Evolutionary conservation across 495 filamentous ascomycete genomes (phyloP).

Genomic region (Gamarada debralockiae): DNA sequence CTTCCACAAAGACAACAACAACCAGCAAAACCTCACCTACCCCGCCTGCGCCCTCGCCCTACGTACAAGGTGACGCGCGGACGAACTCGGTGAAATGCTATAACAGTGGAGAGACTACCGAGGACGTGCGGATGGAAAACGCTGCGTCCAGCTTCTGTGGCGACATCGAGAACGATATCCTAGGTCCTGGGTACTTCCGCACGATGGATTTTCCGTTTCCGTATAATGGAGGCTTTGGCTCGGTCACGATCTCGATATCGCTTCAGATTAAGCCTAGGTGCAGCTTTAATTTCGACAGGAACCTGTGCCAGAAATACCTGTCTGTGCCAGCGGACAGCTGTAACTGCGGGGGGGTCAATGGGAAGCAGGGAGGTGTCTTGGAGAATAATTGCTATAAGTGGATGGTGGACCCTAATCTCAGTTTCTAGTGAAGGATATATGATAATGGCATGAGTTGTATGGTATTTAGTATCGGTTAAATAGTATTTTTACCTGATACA

Average conservation of each 20-base stretch:
- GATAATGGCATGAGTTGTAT: too few relatives aligned
- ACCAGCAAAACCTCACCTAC: background rate
- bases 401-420: too few relatives aligned
- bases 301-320: too few relatives aligned
- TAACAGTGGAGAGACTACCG: conserved; percentile 16
- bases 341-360: too few relatives aligned
- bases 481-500: too few relatives aligned
- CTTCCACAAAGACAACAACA: background rate
- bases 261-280: too few relatives aligned
- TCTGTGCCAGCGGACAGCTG: too few relatives aligned
- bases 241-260: conserved; percentile 9
- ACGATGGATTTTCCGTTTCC: conserved; percentile 1
- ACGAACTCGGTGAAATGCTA: conserved; percentile 14
- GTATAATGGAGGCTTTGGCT: conserved; percentile 10
- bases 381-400: too few relatives aligned
- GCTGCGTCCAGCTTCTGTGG: conserved; percentile 15
- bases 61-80: conserved; percentile 6
- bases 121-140: conserved; percentile 15
- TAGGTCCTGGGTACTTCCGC: background rate
- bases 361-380: too few relatives aligned
- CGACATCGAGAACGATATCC: background rate
- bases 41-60: conserved; percentile 3
- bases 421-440: too few relatives aligned
- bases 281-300: too few relatives aligned
- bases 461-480: too few relatives aligned